Evolutionary conservation across 208 protist genomes (phyloP).

Genomic region (Acanthamoeba royreba): DNA sequence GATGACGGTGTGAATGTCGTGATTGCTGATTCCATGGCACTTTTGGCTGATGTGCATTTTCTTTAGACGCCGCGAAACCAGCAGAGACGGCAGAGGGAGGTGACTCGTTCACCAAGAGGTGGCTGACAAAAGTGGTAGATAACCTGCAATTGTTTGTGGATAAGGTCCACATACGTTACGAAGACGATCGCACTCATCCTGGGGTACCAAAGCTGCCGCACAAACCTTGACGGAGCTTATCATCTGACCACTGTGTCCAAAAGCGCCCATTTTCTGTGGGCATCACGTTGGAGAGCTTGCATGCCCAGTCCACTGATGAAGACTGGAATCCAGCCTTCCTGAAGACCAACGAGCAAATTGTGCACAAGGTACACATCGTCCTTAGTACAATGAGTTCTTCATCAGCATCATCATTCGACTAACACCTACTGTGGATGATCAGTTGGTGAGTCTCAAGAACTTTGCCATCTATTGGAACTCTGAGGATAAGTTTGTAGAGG

Average conservation of each 20-base stretch:
- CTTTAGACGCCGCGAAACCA: background rate
- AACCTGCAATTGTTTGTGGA: conserved; percentile 36
- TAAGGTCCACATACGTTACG: conserved; percentile 35
- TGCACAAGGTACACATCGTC: conserved; percentile 40
- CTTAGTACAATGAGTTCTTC: too few relatives aligned
- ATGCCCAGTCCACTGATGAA: conserved; percentile 24
- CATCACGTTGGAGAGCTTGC: background rate
- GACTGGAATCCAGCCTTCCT: conserved; percentile 28
- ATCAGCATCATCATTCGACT: too few relatives aligned
- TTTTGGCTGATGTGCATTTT: background rate
- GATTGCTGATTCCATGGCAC: background rate
- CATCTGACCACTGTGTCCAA: background rate
- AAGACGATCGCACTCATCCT: conserved; percentile 25
- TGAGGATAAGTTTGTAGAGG: background rate
- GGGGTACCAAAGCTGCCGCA: background rate
- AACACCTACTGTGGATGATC: background rate
- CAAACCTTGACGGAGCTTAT: background rate
- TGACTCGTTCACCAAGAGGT: background rate
- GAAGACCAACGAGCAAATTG: conserved; percentile 10
- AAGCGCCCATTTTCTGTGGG: conserved; percentile 10
- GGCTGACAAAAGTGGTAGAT: conserved; percentile 20
- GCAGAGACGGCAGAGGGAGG: background rate
- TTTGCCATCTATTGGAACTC: conserved; percentile 45
- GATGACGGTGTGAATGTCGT: background rate
- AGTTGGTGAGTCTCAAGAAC: conserved; percentile 22